Base-by-base conservation (phyloP, 805 yeast species). In the Starmerella apis region DNA sequence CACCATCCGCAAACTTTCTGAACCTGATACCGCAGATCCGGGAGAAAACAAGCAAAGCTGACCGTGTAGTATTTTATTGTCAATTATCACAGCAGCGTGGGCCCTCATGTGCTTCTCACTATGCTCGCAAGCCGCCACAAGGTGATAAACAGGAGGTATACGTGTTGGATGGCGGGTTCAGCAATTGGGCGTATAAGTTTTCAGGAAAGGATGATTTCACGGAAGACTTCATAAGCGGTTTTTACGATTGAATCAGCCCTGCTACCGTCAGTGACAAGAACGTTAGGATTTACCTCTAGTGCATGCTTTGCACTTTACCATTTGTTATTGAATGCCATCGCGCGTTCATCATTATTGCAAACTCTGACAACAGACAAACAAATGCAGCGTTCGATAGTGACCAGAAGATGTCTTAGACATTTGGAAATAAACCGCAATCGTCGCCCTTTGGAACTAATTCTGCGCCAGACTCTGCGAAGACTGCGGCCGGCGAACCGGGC, bases 61-160 rank as follows among this genome's bases (percentile, higher is more conserved):
- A 71, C 38, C 78, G 75, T 48, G 76, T 86, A 0, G 82, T 92
- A 0, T 92, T 90, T 68, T 96, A 92, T 64, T 90, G 98, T 65
- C 87, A 88, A 25, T 71, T 84, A 27, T 81, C 94, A 3, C 97
- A 92, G 65, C 94, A 82, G 52, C 71, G 98, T 47, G 97, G 97
- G 0, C 97, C 97, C 0, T 71, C 84, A 3, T 76, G 95, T 3
- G 87, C 96, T 0, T 67, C 80, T 65, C 35, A 46, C 22, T 51
- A 11, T 22, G 32, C 49, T 11, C 23, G 19, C n/a, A 10, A 23
- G 19, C 28, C 43, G 13, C 23, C 27, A 4, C 24, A 35, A n/a
- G 20, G 2, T 3, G 31, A 48, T 9, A 16, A 8, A 6, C 71
- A 78, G 50, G 68, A 73, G 28, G 78, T 90, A 2, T 82, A 79